A percentile compares a stretch with the other conserved stretches of the same genome.
phyloP scores from a whole-genome alignment of 352 stramenopile species.

The Detonula confervacea region DNA sequence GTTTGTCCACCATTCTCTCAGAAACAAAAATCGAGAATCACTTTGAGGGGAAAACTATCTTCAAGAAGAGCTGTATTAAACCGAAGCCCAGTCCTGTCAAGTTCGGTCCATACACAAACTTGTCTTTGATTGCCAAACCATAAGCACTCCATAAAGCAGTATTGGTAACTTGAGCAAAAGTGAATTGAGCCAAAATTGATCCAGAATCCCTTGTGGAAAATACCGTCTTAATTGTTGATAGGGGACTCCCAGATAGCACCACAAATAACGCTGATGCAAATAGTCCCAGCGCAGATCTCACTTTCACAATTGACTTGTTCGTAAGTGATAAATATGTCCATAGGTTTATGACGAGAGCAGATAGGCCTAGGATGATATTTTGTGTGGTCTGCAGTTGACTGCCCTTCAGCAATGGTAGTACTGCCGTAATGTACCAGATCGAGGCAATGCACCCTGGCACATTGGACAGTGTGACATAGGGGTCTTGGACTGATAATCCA shows the following conservation, averaged over 20 bases:
- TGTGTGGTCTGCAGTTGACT: constrained; percentile 42
- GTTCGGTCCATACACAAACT: constrained; percentile 65
- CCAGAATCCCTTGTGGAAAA: constrained; percentile 44
- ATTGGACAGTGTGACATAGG: constrained; percentile 58
- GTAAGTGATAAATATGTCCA: constrained; percentile 57
- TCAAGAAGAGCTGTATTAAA: constrained; percentile 43
- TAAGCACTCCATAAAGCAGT: constrained; percentile 61
- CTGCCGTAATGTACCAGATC: constrained; percentile 51
- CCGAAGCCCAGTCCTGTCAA: constrained; percentile 40
- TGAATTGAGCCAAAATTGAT: constrained; percentile 53
- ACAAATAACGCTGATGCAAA: constrained; percentile 59
- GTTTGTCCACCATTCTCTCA: too few species aligned
- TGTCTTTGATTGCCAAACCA: constrained; percentile 54
- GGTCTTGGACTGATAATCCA: constrained; percentile 50
- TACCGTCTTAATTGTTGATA: constrained; percentile 56
- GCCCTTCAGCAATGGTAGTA: constrained; percentile 56
- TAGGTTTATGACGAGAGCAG: constrained; percentile 40
- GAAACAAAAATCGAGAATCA: not conserved
- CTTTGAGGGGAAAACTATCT: constrained; percentile 46
- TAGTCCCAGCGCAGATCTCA: constrained; percentile 33
- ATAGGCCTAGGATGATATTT: constrained; percentile 31
- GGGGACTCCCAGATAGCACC: constrained; percentile 46
- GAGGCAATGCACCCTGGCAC: constrained; percentile 39
- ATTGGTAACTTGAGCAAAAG: constrained; percentile 55
- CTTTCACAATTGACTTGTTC: constrained; percentile 34